Base-by-base conservation (phyloP, 805 yeast species). In the Candida ovalis region DNA sequence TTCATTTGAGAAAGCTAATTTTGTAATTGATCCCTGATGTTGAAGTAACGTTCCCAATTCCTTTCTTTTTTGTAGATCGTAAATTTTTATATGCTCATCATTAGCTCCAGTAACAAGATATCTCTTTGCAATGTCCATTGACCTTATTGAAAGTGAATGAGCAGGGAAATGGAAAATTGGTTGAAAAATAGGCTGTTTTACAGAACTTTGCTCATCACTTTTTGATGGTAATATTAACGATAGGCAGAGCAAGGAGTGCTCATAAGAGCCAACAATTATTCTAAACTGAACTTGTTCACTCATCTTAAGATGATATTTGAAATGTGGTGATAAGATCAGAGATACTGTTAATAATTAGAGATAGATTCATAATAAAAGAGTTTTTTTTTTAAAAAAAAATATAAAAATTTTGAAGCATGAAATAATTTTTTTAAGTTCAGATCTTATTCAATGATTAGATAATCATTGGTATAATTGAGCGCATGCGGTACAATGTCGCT, bases 141-240 rank as follows among this genome's bases (percentile, higher is more conserved):
- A 77, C 65, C 91, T 85, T 47, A 94, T 88, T 32, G 97, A 86
- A 44, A 89, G 75, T 0, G 96, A 74, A 68, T 94, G 99, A 1
- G 99, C 96, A 58, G 92, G 89, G 69, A 94, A 92, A 66, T 94
- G 97, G 73, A 94, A 94, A 39, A 94, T 84, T 2, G 98, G 96
- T 41, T 89, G 90, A 70, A 94, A 94, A 9, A 88, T 74, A 1
- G 90, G 83, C 8, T 76, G 72, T 45, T 67, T 68, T 7, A 37
- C 32, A 18, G 46, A 66, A n/a, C 48, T 65, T n/a, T 61, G 52
- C 18, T 28, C 55, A 40, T 60, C 58, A 2, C 50, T 40, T n/a
- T 51, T 22, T 0, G 48, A 42, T 2, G 81, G 77, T 23, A 88
- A 58, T n/a, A 83, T 76, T 40, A 88, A 70, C 1, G 97, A 88